phyloP scores from a whole-genome alignment of 306 rosid genomes.

The Vigna unguiculata region DNA sequence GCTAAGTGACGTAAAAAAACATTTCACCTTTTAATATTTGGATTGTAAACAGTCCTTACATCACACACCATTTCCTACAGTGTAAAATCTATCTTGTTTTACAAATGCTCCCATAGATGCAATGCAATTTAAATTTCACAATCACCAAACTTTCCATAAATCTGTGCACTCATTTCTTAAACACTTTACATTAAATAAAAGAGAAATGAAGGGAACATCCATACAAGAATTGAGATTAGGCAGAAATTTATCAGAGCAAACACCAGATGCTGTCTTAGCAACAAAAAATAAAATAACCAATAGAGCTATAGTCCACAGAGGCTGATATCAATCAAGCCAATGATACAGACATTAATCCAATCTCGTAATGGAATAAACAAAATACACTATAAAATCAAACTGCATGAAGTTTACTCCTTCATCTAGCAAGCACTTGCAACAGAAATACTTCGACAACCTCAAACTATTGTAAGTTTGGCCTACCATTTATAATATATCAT shows the following conservation, averaged over 20 bases:
- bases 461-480: no score
- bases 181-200: no score
- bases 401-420: constrained; percentile 42
- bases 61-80: no score
- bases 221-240: neutral
- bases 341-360: neutral
- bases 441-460: no score
- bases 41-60: no score
- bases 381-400: constrained; percentile 32
- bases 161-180: neutral
- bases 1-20: no score
- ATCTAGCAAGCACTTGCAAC: no score
- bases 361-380: constrained; percentile 8
- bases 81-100: no score
- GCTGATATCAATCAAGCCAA: constrained; percentile 7
- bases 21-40: no score
- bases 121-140: neutral
- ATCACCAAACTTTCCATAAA: neutral
- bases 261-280: neutral
- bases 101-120: neutral
- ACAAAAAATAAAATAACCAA: neutral
- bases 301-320: neutral
- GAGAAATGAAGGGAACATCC: no score
- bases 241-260: constrained; percentile 24
- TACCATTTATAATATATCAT: no score